Conservation (phyloP, 768 basidiomycete species). For the Stropharia rugosoannulata region DNA sequence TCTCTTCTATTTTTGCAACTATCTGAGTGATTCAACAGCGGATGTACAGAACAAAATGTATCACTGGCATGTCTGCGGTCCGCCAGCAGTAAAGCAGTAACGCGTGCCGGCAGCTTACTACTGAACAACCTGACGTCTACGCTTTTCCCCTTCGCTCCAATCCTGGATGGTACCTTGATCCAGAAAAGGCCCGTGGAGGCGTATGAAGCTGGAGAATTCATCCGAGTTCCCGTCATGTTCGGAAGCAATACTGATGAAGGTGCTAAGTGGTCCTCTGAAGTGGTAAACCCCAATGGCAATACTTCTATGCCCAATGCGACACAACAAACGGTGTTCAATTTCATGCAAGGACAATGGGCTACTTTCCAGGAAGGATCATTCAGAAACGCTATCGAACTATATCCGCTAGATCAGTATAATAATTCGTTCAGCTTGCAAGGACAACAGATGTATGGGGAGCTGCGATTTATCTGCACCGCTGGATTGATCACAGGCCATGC, state of each 20-base stretch:
- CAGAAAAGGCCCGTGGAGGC: conserved; percentile 37
- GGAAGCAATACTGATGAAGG: conserved; percentile 46
- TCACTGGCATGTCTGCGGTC: conserved; percentile 34
- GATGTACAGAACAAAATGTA: conserved; percentile 21
- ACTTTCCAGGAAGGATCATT: conserved; percentile 29
- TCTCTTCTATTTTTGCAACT: neutral
- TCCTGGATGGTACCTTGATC: conserved; percentile 35
- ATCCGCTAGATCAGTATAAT: conserved; percentile 33
- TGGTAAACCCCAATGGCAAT: conserved; percentile 35
- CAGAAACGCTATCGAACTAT: conserved; percentile 27
- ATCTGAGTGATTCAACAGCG: conserved; percentile 14
- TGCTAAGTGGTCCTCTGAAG: conserved; percentile 34
- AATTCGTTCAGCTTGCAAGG: conserved; percentile 37
- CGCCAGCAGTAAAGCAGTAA: conserved; percentile 24
- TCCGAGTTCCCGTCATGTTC: conserved; percentile 37
- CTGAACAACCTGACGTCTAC: conserved; percentile 29
- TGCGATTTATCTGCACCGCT: conserved; percentile 41
- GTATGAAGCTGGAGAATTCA: conserved; percentile 34
- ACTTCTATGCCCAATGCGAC: conserved; percentile 38
- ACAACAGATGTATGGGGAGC: conserved; percentile 46
- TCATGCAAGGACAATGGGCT: conserved; percentile 37
- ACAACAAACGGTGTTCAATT: conserved; percentile 38
- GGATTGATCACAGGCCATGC: conserved; percentile 28
- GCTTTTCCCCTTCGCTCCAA: conserved; percentile 38
- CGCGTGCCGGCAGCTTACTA: conserved; percentile 31